Conservation (phyloP, 192 early-diverging fungal species). For the Martensiomyces pterosporus region DNA sequence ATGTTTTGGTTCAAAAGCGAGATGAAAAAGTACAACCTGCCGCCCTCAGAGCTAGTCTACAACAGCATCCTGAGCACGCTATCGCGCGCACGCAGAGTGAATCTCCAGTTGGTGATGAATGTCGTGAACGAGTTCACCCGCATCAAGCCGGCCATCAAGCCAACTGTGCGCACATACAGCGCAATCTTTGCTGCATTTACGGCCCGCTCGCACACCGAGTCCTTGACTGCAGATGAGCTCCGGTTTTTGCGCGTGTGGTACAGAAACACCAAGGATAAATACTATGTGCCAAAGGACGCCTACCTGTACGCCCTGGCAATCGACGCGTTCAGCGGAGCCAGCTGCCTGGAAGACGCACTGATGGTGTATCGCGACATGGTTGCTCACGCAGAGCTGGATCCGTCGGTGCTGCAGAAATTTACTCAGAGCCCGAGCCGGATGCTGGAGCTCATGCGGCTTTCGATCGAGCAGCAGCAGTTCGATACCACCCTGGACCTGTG, state of each 20-base stretch:
- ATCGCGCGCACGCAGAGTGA: slow-evolving; percentile 16
- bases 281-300: slow-evolving; percentile 32
- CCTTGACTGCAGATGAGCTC: slow-evolving; percentile 10
- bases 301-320: slow-evolving; percentile 30
- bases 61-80: slow-evolving; percentile 34
- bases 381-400: slow-evolving; percentile 13
- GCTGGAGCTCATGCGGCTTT: slow-evolving; percentile 18
- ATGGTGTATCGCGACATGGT: slow-evolving; percentile 37
- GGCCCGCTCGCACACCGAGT: slow-evolving; percentile 7
- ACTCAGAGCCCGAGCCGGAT: slow-evolving; percentile 7
- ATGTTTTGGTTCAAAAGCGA: slow-evolving; percentile 28
- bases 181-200: slow-evolving; percentile 38
- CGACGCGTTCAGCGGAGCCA: slow-evolving; percentile 22
- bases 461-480: slow-evolving; percentile 22
- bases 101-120: slow-evolving; percentile 16
- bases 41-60: slow-evolving; percentile 24
- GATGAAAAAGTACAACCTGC: slow-evolving; percentile 19
- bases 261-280: slow-evolving; percentile 14
- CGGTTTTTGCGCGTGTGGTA: slow-evolving; percentile 38
- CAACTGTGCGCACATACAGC: slow-evolving; percentile 36
- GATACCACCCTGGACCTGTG: slow-evolving; percentile 19
- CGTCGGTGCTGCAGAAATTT: slow-evolving; percentile 11
- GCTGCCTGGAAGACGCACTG: slow-evolving; percentile 28
- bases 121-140: slow-evolving; percentile 22
- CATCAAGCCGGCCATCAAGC: slow-evolving; percentile 17